Percentiles rank a stretch among this genome's conserved stretches.
phyloP scores from a whole-genome alignment of 2,329 filamentous ascomycete species.

The Mycosphaerella sp. region DNA sequence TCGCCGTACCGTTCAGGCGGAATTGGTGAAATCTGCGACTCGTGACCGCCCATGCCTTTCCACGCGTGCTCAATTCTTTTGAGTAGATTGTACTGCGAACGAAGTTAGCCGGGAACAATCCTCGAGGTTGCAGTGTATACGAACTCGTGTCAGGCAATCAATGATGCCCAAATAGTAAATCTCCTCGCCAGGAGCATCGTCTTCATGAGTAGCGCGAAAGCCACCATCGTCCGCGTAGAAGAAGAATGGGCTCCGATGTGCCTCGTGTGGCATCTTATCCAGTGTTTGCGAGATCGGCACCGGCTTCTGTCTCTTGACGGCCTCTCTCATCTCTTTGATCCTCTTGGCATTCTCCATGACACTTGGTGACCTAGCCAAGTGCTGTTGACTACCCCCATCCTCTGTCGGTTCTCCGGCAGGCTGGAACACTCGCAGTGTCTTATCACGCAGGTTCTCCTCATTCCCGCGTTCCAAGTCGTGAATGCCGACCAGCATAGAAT shows the following conservation, averaged over 20 bases:
- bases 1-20: slow-evolving; percentile 88
- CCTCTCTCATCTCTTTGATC: slow-evolving; percentile 81
- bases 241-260: slow-evolving; percentile 63
- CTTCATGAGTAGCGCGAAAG: slow-evolving; percentile 85
- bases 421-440: slow-evolving; percentile 90
- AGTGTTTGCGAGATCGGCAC: slow-evolving; percentile 81
- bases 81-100: slow-evolving; percentile 72
- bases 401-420: slow-evolving; percentile 60
- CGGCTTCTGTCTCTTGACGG: slow-evolving; percentile 86
- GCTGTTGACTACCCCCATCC: slow-evolving; percentile 28
- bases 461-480: slow-evolving; percentile 88
- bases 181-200: slow-evolving; percentile 76
- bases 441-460: slow-evolving; percentile 83
- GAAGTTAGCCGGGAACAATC: neutral
- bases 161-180: slow-evolving; percentile 99
- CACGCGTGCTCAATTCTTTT: slow-evolving; percentile 96
- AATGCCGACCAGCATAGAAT: slow-evolving; percentile 89
- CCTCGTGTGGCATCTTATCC: slow-evolving; percentile 80
- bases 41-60: slow-evolving; percentile 82
- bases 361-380: slow-evolving; percentile 78
- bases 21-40: slow-evolving; percentile 84
- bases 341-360: slow-evolving; percentile 89
- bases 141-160: slow-evolving; percentile 92
- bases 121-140: slow-evolving; percentile 34
- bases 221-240: slow-evolving; percentile 95